Conservation (phyloP, 1,139 yeast genomes). For the Scheffersomyces insectosa region DNA sequence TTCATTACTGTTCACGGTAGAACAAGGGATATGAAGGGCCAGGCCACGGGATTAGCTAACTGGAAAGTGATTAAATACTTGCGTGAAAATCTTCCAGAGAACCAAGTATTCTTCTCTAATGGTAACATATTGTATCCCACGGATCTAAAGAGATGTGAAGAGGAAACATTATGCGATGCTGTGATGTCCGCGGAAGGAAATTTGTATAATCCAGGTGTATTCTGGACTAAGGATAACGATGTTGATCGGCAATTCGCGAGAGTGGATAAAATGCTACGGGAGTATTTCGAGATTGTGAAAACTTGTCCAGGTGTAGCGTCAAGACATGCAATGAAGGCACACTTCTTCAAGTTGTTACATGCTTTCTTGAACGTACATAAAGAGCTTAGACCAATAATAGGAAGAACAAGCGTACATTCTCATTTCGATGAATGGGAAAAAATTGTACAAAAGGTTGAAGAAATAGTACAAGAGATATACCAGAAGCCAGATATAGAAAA, state of each 20-base stretch:
- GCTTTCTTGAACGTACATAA: conserved; percentile 74
- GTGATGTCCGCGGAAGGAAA: conserved; percentile 99
- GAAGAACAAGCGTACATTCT: conserved; percentile 50
- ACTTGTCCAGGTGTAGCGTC: conserved; percentile 71
- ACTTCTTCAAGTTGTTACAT: conserved; percentile 81
- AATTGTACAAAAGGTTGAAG: conserved; percentile 69
- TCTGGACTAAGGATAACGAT: conserved; percentile 56
- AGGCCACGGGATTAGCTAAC: conserved; percentile 90
- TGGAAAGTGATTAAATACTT: conserved; percentile 79
- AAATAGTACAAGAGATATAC: conserved; percentile 58
- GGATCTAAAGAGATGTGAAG: conserved; percentile 69
- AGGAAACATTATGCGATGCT: conserved; percentile 73
- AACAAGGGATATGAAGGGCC: conserved; percentile 97
- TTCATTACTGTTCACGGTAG: conserved; percentile 94
- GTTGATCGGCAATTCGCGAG: conserved; percentile 76
- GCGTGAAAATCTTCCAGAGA: conserved; percentile 76
- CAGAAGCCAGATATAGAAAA: conserved; percentile 39
- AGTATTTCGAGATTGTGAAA: conserved; percentile 84
- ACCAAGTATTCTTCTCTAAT: conserved; percentile 88
- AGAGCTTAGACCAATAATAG: conserved; percentile 75
- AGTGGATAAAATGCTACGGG: conserved; percentile 79
- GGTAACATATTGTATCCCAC: conserved; percentile 88
- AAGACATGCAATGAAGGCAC: conserved; percentile 83
- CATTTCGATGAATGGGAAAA: conserved; percentile 63
- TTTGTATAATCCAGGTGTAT: conserved; percentile 89